Conservation (phyloP, 2,329 filamentous ascomycete genomes). For the Arthroderma uncinatum region DNA sequence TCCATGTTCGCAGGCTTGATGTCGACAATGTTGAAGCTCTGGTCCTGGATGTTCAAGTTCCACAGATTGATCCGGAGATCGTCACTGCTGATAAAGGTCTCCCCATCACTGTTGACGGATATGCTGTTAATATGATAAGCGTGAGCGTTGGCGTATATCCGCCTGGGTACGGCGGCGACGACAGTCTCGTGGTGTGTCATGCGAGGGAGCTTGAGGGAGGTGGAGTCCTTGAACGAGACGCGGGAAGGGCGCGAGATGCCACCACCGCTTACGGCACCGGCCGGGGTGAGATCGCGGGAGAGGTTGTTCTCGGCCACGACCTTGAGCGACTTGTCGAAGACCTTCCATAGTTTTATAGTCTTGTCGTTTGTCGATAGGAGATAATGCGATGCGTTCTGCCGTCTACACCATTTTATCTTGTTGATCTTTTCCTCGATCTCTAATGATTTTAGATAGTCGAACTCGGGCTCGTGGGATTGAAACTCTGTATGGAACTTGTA, state of each 20-base stretch:
- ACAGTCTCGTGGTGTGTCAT: slow-evolving; percentile 98
- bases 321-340: slow-evolving; percentile 98
- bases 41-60: slow-evolving; percentile 98
- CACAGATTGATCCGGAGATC: slow-evolving; percentile 95
- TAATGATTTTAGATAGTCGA: slow-evolving; percentile 97
- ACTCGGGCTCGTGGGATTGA: slow-evolving; percentile 97
- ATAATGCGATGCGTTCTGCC: slow-evolving; percentile 97
- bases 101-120: slow-evolving; percentile 98
- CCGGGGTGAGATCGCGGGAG: slow-evolving; percentile 82
- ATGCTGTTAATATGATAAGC: slow-evolving; percentile 99
- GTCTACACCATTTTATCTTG: slow-evolving; percentile 99
- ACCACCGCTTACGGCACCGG: slow-evolving; percentile 58
- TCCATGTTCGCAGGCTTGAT: slow-evolving; percentile 99
- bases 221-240: slow-evolving; percentile 64
- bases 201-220: slow-evolving; percentile 82
- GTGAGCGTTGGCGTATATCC: slow-evolving; percentile 96
- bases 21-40: slow-evolving; percentile 99
- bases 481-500: slow-evolving; percentile 99
- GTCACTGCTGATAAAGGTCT: slow-evolving; percentile 98
- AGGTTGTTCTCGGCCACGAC: slow-evolving; percentile 98
- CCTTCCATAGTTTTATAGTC: slow-evolving; percentile 99
- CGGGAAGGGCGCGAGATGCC: slow-evolving; percentile 63
- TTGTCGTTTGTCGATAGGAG: slow-evolving; percentile 98
- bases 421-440: slow-evolving; percentile 99
- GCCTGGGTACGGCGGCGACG: slow-evolving; percentile 86